Evolutionary conservation across 1,284 basidiomycete genomes (phyloP).

Genomic region (Chondrostereum purpureum): DNA sequence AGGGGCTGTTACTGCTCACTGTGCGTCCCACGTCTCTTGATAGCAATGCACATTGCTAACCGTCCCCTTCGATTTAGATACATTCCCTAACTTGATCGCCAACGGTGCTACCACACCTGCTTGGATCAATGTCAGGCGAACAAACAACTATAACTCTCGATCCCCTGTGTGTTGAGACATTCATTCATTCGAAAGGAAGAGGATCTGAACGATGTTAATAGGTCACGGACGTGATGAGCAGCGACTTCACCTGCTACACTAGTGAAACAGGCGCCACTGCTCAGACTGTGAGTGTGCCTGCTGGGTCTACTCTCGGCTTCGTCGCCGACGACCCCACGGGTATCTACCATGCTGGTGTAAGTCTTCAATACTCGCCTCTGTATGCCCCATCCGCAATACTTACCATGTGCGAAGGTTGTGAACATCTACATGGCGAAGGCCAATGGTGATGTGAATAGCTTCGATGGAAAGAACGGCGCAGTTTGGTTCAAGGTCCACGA

Average conservation of each 20-base stretch:
- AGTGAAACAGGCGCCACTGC: slow-evolving; percentile 31
- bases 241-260: slow-evolving; percentile 41
- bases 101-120: not conserved
- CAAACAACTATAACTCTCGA: not conserved
- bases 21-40: not conserved
- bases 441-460: slow-evolving; percentile 18
- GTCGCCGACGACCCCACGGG: slow-evolving; percentile 25
- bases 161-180: slow-evolving; percentile 1
- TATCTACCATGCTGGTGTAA: slow-evolving; percentile 30
- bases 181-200: not conserved
- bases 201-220: slow-evolving; percentile 9
- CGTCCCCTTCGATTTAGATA: not conserved
- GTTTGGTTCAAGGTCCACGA: slow-evolving; percentile 32
- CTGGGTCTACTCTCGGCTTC: slow-evolving; percentile 31
- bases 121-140: slow-evolving; percentile 2
- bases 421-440: slow-evolving; percentile 27
- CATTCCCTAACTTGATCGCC: slow-evolving; percentile 4
- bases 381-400: not conserved
- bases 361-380: slow-evolving; percentile 8
- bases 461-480: slow-evolving; percentile 19
- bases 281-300: slow-evolving; percentile 26
- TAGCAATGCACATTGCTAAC: not conserved
- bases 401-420: slow-evolving; percentile 16
- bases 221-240: slow-evolving; percentile 37
- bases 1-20: slow-evolving; percentile 1